Evolutionary conservation across 305 asterid species (phyloP).

Genomic region (Fraxinus angustifolia): DNA sequence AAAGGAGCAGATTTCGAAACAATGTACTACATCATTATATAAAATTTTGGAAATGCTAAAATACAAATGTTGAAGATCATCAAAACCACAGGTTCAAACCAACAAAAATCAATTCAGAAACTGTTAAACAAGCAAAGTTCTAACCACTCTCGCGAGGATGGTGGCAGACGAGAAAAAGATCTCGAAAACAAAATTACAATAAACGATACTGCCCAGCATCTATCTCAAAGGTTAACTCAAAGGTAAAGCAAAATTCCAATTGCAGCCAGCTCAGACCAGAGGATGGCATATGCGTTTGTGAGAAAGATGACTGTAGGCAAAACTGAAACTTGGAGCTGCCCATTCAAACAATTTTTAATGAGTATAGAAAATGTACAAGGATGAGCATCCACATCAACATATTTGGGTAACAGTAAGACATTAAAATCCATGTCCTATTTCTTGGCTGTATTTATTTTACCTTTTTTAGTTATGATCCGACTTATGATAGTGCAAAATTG

Average conservation of each 20-base stretch:
- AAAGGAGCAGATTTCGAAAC: not conserved
- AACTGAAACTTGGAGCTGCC: not conserved
- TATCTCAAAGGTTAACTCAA: constrained; percentile 3
- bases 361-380: not conserved
- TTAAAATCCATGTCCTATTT: not conserved
- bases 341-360: not conserved
- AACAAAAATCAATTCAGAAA: constrained; percentile 2
- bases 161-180: not conserved
- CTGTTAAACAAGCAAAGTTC: not conserved
- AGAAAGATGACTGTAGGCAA: not conserved
- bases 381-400: not conserved
- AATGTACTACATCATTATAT: not conserved
- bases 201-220: not conserved
- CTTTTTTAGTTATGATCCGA: not conserved
- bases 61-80: not conserved
- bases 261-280: not conserved
- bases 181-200: not conserved
- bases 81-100: not conserved
- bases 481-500: not conserved
- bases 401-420: not conserved
- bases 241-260: constrained; percentile 12
- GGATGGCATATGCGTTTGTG: not conserved
- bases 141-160: not conserved
- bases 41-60: not conserved
- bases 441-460: not conserved